Evolutionary conservation across 805 yeast species (phyloP).

Genomic region (Pichia membranifaciens): DNA sequence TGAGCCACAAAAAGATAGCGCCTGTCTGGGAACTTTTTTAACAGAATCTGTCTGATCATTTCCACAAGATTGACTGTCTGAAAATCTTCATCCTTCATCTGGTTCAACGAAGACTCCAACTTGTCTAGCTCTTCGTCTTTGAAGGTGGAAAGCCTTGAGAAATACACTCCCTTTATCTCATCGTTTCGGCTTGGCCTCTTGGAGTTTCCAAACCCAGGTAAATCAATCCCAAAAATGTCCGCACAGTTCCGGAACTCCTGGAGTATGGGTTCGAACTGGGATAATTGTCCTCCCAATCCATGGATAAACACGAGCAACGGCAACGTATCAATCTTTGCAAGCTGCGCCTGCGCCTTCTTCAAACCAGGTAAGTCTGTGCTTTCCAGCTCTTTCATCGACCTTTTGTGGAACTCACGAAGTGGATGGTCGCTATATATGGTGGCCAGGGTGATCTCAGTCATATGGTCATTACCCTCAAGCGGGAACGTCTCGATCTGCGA

Average conservation of each 20-base stretch:
- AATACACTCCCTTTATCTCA: constrained; percentile 1
- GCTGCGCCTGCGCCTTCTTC: constrained; percentile 19
- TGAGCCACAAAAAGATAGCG: constrained; percentile 44
- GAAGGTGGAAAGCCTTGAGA: constrained; percentile 22
- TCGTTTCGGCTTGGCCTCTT: constrained; percentile 20
- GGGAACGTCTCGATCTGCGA: constrained; percentile 36
- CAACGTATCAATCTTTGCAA: constrained; percentile 36
- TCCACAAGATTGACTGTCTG: constrained; percentile 37
- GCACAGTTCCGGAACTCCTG: constrained; percentile 56
- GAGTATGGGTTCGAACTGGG: constrained; percentile 75
- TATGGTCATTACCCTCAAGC: constrained; percentile 20
- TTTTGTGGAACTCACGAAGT: constrained; percentile 31
- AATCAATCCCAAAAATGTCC: constrained; percentile 64
- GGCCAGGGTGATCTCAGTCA: constrained; percentile 34
- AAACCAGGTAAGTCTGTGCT: constrained; percentile 14
- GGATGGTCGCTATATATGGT: constrained; percentile 49
- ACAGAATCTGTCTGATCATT: constrained; percentile 34
- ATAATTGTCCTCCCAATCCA: constrained; percentile 86
- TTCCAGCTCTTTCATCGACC: constrained; percentile 16
- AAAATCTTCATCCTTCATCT: constrained; percentile 38
- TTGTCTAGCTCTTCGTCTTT: constrained; percentile 16
- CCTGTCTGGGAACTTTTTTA: constrained; percentile 37
- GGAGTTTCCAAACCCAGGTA: constrained; percentile 83
- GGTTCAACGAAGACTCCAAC: constrained; percentile 26
- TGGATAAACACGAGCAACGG: constrained; percentile 70